Conservation (phyloP, 768 basidiomycete species). For the Suillus spraguei region DNA sequence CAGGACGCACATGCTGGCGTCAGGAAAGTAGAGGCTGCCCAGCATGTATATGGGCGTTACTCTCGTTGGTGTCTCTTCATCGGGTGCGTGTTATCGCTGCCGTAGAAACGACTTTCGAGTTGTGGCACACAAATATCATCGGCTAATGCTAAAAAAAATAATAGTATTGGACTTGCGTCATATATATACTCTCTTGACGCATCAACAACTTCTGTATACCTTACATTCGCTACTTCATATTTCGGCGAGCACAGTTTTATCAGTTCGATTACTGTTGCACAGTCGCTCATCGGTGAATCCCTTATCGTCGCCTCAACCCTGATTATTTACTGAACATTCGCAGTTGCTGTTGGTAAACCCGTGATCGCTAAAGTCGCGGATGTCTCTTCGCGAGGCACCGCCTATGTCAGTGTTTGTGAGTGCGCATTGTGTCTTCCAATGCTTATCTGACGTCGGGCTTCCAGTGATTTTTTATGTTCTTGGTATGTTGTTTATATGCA, state of each 20-base stretch:
- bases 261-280: conserved; percentile 55
- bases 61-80: conserved; percentile 63
- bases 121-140: background rate
- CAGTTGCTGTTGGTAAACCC: conserved; percentile 59
- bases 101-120: background rate
- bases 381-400: conserved; percentile 64
- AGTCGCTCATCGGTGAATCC: conserved; percentile 53
- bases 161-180: conserved; percentile 62
- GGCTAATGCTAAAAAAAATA: background rate
- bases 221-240: conserved; percentile 55
- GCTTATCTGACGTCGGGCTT: background rate
- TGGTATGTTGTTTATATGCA: conserved; percentile 37
- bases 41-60: conserved; percentile 53
- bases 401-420: conserved; percentile 60
- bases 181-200: conserved; percentile 80
- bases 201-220: conserved; percentile 68
- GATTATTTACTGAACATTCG: conserved; percentile 21
- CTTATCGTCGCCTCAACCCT: background rate
- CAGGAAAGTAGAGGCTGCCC: conserved; percentile 50
- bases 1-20: conserved; percentile 43
- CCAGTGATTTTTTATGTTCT: conserved; percentile 61
- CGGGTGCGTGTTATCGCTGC: conserved; percentile 41
- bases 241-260: conserved; percentile 58
- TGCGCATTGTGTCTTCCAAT: conserved; percentile 12
- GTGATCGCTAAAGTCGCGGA: conserved; percentile 76